A percentile compares a stretch with the other conserved stretches of the same genome.
Conservation (phyloP, 257 asterid species). For the Ocimum tenuiflorum region DNA sequence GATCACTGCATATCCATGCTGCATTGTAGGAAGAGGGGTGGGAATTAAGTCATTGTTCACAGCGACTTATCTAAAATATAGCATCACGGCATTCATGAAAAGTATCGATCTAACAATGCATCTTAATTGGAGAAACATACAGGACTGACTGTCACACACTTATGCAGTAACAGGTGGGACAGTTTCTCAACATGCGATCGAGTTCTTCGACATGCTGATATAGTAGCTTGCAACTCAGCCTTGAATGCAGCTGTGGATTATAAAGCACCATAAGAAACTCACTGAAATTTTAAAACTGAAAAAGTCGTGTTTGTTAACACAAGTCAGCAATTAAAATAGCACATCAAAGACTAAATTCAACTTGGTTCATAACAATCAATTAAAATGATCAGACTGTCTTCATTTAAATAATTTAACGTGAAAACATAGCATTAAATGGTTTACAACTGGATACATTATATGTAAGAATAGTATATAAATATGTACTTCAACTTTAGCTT, state of each 20-base stretch:
- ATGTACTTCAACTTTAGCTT: not conserved
- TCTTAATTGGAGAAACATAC: constrained; percentile 39
- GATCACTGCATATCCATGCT: constrained; percentile 80
- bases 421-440: constrained; percentile 5
- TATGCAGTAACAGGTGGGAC: constrained; percentile 42
- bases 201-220: constrained; percentile 65
- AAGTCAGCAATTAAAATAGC: not conserved
- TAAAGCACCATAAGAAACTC: constrained; percentile 11
- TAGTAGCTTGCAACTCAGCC: constrained; percentile 61
- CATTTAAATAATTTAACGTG: not conserved
- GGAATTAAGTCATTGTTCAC: constrained; percentile 7
- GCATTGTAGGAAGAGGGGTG: constrained; percentile 22
- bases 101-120: constrained; percentile 9
- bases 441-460: not conserved
- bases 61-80: too few species aligned
- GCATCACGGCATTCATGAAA: not conserved
- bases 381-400: not conserved
- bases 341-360: not conserved
- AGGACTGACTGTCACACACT: constrained; percentile 53
- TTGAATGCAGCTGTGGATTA: constrained; percentile 50
- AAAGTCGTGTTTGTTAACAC: not conserved
- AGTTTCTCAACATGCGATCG: constrained; percentile 54
- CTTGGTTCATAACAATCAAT: not conserved
- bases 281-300: not conserved
- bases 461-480: not conserved